These are phyloP conservation scores for Magnolia officinalis DNA, from an alignment of 164 flowering plant species.

Conservation along the genomic window DNA sequence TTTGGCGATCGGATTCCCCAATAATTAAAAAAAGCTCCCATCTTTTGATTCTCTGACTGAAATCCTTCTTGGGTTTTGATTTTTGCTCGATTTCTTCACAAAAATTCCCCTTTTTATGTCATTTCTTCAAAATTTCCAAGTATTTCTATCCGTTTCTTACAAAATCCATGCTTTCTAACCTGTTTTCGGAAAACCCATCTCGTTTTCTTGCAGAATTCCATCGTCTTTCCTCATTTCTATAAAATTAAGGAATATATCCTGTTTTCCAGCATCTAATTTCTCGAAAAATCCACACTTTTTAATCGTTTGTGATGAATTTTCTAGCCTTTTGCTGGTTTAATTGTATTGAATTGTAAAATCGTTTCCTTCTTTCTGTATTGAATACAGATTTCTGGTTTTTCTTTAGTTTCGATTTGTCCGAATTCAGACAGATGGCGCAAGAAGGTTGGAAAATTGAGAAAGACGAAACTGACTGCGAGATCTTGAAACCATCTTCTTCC, in stretches of 20 bases:
- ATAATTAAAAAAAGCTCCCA: neutral
- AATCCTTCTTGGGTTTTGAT: slow-evolving; percentile 1
- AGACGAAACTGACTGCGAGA: slow-evolving; percentile 15
- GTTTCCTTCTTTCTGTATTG: neutral
- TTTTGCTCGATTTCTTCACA: neutral
- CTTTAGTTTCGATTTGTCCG: no score
- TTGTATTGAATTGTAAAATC: neutral
- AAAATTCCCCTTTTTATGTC: neutral
- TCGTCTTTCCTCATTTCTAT: neutral
- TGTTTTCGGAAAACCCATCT: neutral
- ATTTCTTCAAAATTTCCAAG: neutral
- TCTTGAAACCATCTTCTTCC: slow-evolving; percentile 10
- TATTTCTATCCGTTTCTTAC: neutral
- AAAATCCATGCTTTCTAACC: neutral
- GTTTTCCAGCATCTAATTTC: neutral
- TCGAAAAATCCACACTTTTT: neutral
- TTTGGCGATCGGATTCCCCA: neutral
- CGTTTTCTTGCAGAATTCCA: slow-evolving; percentile 2
- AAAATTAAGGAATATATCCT: neutral
- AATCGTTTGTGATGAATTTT: neutral
- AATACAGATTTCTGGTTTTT: neutral
- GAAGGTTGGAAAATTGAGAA: slow-evolving; percentile 17
- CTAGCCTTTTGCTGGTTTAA: neutral
- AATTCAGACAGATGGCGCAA: slow-evolving; percentile 6
- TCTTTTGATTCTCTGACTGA: neutral